Evolutionary conservation across 257 asterid genomes (phyloP), one percentile per base, ranked within the genome.

Genomic region (Solanum chiquidenum): DNA sequence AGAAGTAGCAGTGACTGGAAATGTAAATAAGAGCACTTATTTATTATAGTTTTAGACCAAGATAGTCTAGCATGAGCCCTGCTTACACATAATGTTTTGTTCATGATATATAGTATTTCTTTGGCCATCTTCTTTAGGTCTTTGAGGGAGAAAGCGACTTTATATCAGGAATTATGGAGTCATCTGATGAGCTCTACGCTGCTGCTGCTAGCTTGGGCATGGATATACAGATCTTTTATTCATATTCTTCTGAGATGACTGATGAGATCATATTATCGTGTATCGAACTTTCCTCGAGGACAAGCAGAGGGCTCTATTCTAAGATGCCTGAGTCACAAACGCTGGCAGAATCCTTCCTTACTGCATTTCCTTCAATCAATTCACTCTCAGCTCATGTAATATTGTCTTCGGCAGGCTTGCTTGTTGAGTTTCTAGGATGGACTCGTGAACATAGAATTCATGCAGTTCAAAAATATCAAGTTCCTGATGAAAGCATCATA

Each of bases 201-300:
- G 99, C 99, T 37, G 98, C 98, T 73, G 96, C 98, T 69, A 94
- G 98, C 92, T 92, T 97, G 88, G 98, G 99, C 90, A 92, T 97
- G 74, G 95, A 94, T 89, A 88, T 97, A 87, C 99, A 94, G 90
- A 89, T 96, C 88, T 95, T 95, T 88, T 94, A 88, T 88, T 95
- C 99, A 49, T 94, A 96, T 91, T 94, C 98, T 76, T 88, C 92
- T 66, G 94, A 93, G 86, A 93, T 94, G 96, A 97, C 99, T 58
- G 98, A 94, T 87, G 95, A 96, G 89, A 94, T 97, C 86, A 87
- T 97, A 90, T 86, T 96, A 80, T 93, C 96, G 86, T 96, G 98
- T 94, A 96, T 97, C 93, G 90, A 88, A 71, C 89, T 88, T 87
- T 93, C 93, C 79, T 91, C 91, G 49, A 92, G 91, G 90, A 91